phyloP scores from a whole-genome alignment of 2,329 filamentous ascomycete genomes.

The Phaeosphaeria sp. region DNA sequence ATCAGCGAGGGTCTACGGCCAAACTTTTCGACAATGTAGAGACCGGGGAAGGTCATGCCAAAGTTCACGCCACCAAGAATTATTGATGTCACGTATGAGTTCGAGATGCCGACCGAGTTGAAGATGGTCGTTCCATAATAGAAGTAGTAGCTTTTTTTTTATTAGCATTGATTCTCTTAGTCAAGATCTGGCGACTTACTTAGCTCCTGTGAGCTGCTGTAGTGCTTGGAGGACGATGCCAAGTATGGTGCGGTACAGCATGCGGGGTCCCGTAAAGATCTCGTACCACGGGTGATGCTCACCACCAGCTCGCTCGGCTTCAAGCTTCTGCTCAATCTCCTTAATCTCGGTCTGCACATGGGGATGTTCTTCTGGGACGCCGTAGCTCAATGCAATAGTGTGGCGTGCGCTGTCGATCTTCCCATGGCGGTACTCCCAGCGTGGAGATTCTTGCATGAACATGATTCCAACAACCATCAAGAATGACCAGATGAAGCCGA shows the following conservation, averaged over 20 bases:
- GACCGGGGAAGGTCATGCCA: constrained; percentile 54
- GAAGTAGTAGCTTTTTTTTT: constrained; percentile 62
- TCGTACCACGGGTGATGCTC: constrained; percentile 57
- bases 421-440: constrained; percentile 64
- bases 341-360: constrained; percentile 60
- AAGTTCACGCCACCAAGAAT: constrained; percentile 59
- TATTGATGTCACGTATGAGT: constrained; percentile 55
- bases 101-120: constrained; percentile 47
- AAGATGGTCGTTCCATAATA: constrained; percentile 59
- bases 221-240: constrained; percentile 69
- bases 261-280: constrained; percentile 69
- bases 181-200: constrained; percentile 58
- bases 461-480: constrained; percentile 62
- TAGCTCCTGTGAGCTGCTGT: constrained; percentile 72
- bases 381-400: constrained; percentile 62
- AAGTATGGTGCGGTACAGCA: constrained; percentile 68
- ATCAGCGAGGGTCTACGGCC: constrained; percentile 56
- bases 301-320: constrained; percentile 56
- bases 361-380: constrained; percentile 62
- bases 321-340: constrained; percentile 63
- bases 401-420: constrained; percentile 58
- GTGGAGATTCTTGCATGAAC: constrained; percentile 63
- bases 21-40: constrained; percentile 56
- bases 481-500: constrained; percentile 63
- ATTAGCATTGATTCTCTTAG: background rate